phyloP scores from a whole-genome alignment of 176 grass and related monocot species.

The Juncus effusus region DNA sequence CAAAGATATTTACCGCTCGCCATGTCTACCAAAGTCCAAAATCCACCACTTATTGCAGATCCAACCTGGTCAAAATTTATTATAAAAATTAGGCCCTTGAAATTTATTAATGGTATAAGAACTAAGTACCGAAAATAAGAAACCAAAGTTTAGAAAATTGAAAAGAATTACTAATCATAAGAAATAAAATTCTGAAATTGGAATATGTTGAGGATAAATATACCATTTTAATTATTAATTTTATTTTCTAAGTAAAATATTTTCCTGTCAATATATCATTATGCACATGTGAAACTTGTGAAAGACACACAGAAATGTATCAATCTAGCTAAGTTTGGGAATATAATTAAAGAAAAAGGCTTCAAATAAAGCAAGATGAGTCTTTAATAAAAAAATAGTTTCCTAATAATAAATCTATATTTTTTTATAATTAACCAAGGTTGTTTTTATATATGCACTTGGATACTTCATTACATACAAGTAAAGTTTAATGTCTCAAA shows the following conservation, averaged over 20 bases:
- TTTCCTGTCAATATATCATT: too few relatives aligned
- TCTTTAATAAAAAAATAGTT: conserved; percentile 2
- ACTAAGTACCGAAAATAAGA: background rate
- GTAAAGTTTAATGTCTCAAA: background rate
- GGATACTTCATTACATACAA: background rate
- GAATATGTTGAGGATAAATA: too few relatives aligned
- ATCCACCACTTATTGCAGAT: conserved; percentile 54
- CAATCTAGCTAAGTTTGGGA: background rate
- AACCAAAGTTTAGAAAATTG: too few relatives aligned
- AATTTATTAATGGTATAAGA: conserved; percentile 4
- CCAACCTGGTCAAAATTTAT: conserved; percentile 43
- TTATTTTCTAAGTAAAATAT: too few relatives aligned
- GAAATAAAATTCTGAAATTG: too few relatives aligned
- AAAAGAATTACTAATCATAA: too few relatives aligned
- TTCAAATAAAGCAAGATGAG: conserved; percentile 6
- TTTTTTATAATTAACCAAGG: background rate
- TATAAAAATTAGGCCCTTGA: conserved; percentile 7
- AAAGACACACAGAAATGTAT: background rate
- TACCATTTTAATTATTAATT: too few relatives aligned
- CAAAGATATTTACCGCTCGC: conserved; percentile 83
- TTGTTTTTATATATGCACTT: background rate
- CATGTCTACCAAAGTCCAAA: conserved; percentile 95
- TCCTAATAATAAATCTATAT: background rate
- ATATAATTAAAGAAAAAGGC: conserved; percentile 1
- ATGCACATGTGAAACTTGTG: too few relatives aligned